phyloP scores from a whole-genome alignment of 2,329 filamentous ascomycete genomes.

The Colletotrichum sp. region DNA sequence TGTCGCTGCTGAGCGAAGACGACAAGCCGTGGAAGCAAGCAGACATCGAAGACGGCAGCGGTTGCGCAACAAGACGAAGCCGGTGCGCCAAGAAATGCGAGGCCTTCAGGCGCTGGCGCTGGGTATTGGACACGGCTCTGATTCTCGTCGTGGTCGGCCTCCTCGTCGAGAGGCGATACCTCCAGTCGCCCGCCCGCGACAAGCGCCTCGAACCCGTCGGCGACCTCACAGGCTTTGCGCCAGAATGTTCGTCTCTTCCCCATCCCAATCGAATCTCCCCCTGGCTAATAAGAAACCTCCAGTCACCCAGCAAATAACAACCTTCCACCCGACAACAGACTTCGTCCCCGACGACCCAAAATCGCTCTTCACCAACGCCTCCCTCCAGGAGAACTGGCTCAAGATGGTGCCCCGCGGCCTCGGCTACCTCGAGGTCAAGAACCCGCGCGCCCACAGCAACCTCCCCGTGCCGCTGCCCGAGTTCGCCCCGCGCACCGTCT shows the following conservation, averaged over 20 bases:
- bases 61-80: neutral
- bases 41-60: neutral
- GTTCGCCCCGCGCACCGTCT: constrained; percentile 38
- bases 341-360: constrained; percentile 43
- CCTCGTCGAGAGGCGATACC: constrained; percentile 33
- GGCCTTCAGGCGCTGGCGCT: constrained; percentile 12
- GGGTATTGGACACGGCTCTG: constrained; percentile 39
- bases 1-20: constrained; percentile 9
- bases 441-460: constrained; percentile 37
- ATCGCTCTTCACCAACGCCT: constrained; percentile 40
- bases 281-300: neutral
- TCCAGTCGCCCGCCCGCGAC: constrained; percentile 6
- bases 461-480: constrained; percentile 38
- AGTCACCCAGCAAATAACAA: constrained; percentile 44
- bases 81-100: neutral
- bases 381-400: constrained; percentile 39
- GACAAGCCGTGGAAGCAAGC: constrained; percentile 1
- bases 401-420: constrained; percentile 44
- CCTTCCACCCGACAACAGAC: constrained; percentile 38
- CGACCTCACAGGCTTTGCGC: constrained; percentile 45
- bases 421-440: constrained; percentile 42
- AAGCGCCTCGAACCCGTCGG: constrained; percentile 36
- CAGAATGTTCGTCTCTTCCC: constrained; percentile 31
- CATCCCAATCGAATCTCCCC: neutral
- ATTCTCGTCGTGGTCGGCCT: constrained; percentile 39